These are phyloP conservation scores for Cladosporium sp. DNA, from an alignment of 2,329 filamentous ascomycete species.

Conservation along the genomic window DNA sequence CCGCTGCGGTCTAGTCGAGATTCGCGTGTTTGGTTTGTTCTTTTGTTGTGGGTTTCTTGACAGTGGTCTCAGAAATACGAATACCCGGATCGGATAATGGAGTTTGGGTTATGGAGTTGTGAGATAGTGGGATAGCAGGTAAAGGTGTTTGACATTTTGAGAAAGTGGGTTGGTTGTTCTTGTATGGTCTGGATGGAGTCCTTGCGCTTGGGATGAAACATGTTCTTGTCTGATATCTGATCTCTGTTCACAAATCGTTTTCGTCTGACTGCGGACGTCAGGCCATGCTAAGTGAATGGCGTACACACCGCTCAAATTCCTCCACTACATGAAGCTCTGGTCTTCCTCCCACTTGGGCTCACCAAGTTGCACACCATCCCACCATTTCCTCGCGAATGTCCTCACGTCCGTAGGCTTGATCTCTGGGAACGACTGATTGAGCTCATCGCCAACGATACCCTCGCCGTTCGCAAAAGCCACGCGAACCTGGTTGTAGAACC, in stretches of 20 bases:
- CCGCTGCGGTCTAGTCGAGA: background rate
- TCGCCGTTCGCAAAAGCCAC: conserved; percentile 28
- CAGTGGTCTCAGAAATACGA: background rate
- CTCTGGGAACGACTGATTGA: conserved; percentile 32
- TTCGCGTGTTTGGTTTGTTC: background rate
- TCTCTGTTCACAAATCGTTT: too few species aligned
- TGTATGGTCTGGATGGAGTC: background rate
- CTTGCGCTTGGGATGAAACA: background rate
- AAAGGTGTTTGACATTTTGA: background rate
- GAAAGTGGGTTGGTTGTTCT: background rate
- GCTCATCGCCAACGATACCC: conserved; percentile 29
- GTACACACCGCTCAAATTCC: background rate
- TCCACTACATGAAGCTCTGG: conserved; percentile 19
- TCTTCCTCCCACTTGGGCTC: conserved; percentile 29
- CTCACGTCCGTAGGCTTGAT: conserved; percentile 28
- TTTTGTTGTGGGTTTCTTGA: background rate
- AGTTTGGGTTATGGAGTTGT: background rate
- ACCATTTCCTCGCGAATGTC: conserved; percentile 35
- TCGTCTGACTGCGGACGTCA: too few species aligned
- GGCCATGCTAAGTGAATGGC: too few species aligned
- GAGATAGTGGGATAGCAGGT: background rate
- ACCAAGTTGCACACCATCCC: conserved; percentile 30
- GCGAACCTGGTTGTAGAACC: conserved; percentile 35
- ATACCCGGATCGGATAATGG: too few species aligned
- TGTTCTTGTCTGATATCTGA: background rate